phyloP scores from a whole-genome alignment of 2,329 filamentous ascomycete genomes.

The Fusarium oxysporum region DNA sequence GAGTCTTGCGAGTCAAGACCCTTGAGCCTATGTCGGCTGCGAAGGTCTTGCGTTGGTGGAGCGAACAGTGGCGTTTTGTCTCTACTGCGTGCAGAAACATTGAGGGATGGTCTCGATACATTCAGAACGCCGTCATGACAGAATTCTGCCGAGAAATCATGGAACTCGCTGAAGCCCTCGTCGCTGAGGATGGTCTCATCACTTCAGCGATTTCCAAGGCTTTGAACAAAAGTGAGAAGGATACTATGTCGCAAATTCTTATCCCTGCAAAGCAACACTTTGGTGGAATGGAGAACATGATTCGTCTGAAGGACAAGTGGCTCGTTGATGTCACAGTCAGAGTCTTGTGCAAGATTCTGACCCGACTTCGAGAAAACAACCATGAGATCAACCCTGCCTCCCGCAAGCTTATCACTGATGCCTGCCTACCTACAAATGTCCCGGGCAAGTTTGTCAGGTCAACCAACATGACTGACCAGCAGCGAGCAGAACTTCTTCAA shows the following conservation, averaged over 20 bases:
- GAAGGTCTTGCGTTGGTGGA: constrained; percentile 83
- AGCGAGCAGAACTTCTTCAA: constrained; percentile 84
- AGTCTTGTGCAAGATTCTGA: constrained; percentile 85
- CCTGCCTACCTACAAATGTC: constrained; percentile 68
- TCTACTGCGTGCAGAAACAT: constrained; percentile 85
- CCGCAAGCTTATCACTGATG: constrained; percentile 72
- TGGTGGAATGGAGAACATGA: constrained; percentile 84
- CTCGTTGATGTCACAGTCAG: constrained; percentile 85
- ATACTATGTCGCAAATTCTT: constrained; percentile 56
- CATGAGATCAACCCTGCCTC: constrained; percentile 75
- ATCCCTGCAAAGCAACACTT: constrained; percentile 59
- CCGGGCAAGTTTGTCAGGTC: constrained; percentile 69
- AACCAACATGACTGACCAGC: constrained; percentile 83
- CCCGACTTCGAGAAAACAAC: constrained; percentile 80
- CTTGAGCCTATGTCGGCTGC: constrained; percentile 71
- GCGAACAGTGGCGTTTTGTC: constrained; percentile 82
- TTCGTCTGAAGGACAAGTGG: constrained; percentile 88
- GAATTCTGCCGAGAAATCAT: constrained; percentile 96
- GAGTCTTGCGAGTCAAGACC: constrained; percentile 65
- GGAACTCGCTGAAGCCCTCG: constrained; percentile 87
- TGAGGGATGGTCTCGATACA: constrained; percentile 82
- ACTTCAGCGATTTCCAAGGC: constrained; percentile 70
- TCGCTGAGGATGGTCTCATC: constrained; percentile 87
- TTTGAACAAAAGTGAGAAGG: constrained; percentile 50
- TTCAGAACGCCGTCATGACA: constrained; percentile 83